Base-by-base conservation (phyloP, 805 yeast genomes). In the Myxozyma lipomycoides region DNA sequence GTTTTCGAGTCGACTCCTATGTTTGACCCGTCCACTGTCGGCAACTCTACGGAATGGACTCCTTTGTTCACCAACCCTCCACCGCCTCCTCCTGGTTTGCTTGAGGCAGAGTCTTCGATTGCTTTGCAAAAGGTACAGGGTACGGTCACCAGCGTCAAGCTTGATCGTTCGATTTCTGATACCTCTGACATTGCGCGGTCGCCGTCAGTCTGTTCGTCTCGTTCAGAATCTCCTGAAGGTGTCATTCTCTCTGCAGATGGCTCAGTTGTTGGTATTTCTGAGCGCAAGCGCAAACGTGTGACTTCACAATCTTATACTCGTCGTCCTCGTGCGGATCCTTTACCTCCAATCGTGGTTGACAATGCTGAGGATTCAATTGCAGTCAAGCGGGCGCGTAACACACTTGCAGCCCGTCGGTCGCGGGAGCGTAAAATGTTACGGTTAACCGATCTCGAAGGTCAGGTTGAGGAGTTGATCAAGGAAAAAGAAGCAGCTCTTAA, bases 391-490 rank as follows among this genome's bases (percentile, higher is more conserved):
- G 98, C 98, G 6, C 83, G 91, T 70, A 91, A 93, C 77, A 91
- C 91, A n/a, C 70, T 82, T 43, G 96, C 89, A 67, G 97, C 98
- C 60, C 81, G 98, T 69, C 79, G 96, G 67, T 89, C 96, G 30
- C 78, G 98, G 62, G 95, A 95, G 30, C 81, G 95, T 68, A 88
- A 90, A 70, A 82, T 85, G 82, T 86, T 86, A 67, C 79, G 95
- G 68, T 85, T 90, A 87, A 62, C 70, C 53, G 91, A 86, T 67
- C 73, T 90, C 66, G 97, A 90, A 70, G 79, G 70, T 22, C 81
- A 79, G 67, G 93, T 89, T 47, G 87, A 82, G 59, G 76, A 68
- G 28, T 73, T 90, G 57, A 26, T 28, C 17, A 12, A 15, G 19
- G 58, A 54, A 40, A 48, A 49, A 28, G 58, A 54, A 24, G 17